phyloP scores from a whole-genome alignment of 345 rosid genomes.

The Psidium friedrichsthalianum region DNA sequence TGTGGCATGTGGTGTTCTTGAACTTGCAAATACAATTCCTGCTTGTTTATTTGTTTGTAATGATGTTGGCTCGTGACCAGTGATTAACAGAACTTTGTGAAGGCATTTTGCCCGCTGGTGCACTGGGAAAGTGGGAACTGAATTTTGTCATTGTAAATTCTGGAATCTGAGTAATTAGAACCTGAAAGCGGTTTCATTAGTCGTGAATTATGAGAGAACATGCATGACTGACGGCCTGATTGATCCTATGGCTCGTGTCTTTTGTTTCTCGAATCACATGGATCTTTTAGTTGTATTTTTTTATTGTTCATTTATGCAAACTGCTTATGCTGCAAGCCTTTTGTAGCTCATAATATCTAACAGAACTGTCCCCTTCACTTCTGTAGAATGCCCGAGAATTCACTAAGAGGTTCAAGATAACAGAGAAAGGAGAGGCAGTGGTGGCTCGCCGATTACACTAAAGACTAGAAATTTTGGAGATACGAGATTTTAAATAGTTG shows the following conservation, averaged over 20 bases:
- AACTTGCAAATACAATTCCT: not conserved
- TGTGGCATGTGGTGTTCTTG: not conserved
- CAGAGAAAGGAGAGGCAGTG: slow-evolving; percentile 1
- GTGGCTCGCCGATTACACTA: not conserved
- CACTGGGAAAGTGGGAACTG: not conserved
- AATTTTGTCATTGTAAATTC: not conserved
- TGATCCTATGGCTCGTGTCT: not conserved
- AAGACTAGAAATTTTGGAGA: not conserved
- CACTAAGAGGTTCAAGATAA: not conserved
- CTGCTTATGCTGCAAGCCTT: not conserved
- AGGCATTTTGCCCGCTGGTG: not conserved
- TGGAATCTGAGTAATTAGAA: not conserved
- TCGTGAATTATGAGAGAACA: not conserved
- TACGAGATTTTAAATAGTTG: not conserved
- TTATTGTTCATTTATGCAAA: not conserved
- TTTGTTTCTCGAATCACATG: not conserved
- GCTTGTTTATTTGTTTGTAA: not conserved
- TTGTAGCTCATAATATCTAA: not conserved
- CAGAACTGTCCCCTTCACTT: not conserved
- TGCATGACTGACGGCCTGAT: not conserved
- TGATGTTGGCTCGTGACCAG: not conserved
- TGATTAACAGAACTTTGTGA: not conserved
- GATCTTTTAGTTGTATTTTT: not conserved
- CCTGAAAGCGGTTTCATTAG: not conserved
- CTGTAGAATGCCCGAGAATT: slow-evolving; percentile 3